Base-by-base conservation (phyloP, 352 stramenopile genomes). In the Blastocystis sp. region DNA sequence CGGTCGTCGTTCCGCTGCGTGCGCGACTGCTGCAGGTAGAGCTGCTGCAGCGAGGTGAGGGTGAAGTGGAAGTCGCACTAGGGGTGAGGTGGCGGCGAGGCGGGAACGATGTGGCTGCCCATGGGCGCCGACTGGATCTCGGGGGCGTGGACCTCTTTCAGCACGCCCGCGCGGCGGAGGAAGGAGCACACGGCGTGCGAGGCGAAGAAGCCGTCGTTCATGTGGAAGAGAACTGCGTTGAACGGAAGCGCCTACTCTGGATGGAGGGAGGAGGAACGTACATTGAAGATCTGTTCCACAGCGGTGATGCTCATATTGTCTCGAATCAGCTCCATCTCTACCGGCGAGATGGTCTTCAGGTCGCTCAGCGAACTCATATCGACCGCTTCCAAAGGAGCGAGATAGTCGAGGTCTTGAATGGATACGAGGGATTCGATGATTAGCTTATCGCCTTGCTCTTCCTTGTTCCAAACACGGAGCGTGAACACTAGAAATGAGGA, bases 41-140 rank as follows among this genome's bases (percentile, higher is more conserved):
- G 51, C n/a, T 85, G 74, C 61, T 85, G 74, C 55, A 85, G 55
- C 33, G 74, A 37, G 31, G 74, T 85, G n/a, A 85, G 61, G 13
- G 55, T 85, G 74, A 85, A 85, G 55, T 85, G 74, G 51, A 85
- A 85, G 51, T 85, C 74, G 37, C 50, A 62, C 74, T 85, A 69
- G 13, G 19, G 3, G 2, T 33, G 19, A 39, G 31, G 21, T 19
- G 13, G n/a, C 13, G 31, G 19, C 12, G 4, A 67, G 12, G 31
- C 16, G 13, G 2, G 31, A 29, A 77, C 66, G 24, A 51, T 41
- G 24, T 59, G 50, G n/a, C 31, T 35, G 24, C 66, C 74, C 16
- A 33, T 6, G 31, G 51, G 51, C 51, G 33, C 29, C 26, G 21
- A 1, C 3, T 26, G 21, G 31, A 85, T 31, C 37, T 33, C 16